Evolutionary conservation across 257 asterid species (phyloP), one percentile per base, ranked within the genome.

Genomic region (Nicotiana undulata): DNA sequence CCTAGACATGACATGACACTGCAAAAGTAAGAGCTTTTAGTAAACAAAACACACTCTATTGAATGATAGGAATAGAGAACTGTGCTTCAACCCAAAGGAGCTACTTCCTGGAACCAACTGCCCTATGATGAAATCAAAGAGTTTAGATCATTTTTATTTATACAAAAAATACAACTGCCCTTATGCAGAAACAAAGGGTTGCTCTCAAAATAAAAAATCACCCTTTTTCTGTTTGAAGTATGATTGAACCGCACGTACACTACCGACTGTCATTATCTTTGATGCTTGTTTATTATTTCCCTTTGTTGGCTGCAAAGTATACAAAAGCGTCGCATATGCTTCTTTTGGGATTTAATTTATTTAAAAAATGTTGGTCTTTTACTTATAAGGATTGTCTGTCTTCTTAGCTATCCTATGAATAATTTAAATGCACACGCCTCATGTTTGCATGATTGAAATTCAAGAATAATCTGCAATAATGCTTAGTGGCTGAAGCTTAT

Each of bases 361-460:
- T 32, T 16, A 70, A 28, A 46, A 83, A 75, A 76, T 79, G 86
- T 86, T 85, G 85, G 65, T 52, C 88, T 89, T 86, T 91, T 84
- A 83, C 80, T 89, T 85, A 85, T 86, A 85, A 75, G 84, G 82
- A 79, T 89, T 89, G 97, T 92, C 93, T 76, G 92, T 85, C 88
- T 85, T 82, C 83, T 63, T 40, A 40, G 44, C 59, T 65, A n/a
- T 32, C 49, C 56, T 6, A 65, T 49, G 17, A 59, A 75, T 84
- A 84, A 81, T 82, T 32, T 22, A 88, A 64, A 70, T 75, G 28
- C 75, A 16, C 61, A 74, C 58, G 63, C 87, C 92, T 87, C 94
- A 85, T 88, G 96, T 87, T 88, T 84, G 84, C 87, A 92, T 89
- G 84, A 91, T 91, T 92, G 83, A 74, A 83, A 67, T 79, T 81